A percentile compares a stretch with the other conserved stretches of the same genome.
Conservation (phyloP, 2,329 filamentous ascomycete genomes). For the Byssothecium circinans region DNA sequence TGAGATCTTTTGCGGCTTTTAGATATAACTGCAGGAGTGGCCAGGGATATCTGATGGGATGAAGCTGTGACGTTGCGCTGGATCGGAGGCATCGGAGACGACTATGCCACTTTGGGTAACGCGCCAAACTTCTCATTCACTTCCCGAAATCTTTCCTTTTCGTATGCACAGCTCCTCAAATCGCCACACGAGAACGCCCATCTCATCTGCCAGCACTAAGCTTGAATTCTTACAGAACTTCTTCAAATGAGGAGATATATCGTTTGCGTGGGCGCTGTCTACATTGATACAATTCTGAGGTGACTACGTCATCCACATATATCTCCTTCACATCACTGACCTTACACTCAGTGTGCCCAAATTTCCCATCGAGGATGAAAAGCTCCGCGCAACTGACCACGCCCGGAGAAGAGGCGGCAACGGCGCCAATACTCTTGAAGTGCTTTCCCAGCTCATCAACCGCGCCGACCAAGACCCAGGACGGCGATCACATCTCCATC, state of each 20-base stretch:
- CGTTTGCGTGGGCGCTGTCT: conserved; percentile 67
- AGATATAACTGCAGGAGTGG: no score
- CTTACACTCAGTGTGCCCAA: conserved; percentile 58
- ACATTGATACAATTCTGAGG: conserved; percentile 71
- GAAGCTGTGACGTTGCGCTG: neutral
- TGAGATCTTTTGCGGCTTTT: no score
- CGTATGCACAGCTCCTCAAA: no score
- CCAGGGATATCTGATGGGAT: neutral
- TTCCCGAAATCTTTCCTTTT: neutral
- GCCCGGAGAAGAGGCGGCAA: conserved; percentile 70
- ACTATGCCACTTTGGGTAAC: neutral
- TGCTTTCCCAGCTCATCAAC: conserved; percentile 60
- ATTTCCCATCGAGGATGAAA: conserved; percentile 71
- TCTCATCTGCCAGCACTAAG: no score
- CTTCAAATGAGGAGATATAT: conserved; percentile 43
- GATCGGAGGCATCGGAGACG: neutral
- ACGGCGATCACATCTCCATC: conserved; percentile 28
- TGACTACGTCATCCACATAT: conserved; percentile 40
- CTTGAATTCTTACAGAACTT: neutral
- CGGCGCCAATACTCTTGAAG: conserved; percentile 70
- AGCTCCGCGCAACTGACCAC: conserved; percentile 65
- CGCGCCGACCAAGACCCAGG: neutral
- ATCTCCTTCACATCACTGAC: neutral
- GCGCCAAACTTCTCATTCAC: neutral
- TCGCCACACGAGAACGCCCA: no score